phyloP scores from a whole-genome alignment of 202 grass and related monocot genomes.

The Cymbopogon flexuosus region DNA sequence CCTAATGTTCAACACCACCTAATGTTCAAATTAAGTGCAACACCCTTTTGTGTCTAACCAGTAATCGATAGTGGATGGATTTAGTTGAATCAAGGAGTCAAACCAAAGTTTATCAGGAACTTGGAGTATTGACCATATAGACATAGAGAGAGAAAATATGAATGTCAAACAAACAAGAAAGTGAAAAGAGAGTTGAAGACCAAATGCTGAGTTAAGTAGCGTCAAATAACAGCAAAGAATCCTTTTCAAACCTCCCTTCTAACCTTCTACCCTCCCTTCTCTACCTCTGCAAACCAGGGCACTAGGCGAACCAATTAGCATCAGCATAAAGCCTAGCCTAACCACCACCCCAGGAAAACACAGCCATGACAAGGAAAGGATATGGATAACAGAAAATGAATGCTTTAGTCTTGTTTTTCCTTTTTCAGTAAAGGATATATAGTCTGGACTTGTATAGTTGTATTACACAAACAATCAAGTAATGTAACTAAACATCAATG shows the following conservation, averaged over 20 bases:
- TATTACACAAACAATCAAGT: not conserved
- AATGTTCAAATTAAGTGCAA: not conserved
- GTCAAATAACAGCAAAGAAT: not conserved
- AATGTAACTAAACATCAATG: not conserved
- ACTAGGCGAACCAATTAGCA: not conserved
- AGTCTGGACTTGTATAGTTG: not conserved
- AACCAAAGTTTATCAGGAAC: not conserved
- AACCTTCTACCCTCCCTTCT: not conserved
- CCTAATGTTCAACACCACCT: not conserved
- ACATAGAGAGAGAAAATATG: too few relatives aligned
- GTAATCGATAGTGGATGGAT: not conserved
- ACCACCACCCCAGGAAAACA: not conserved
- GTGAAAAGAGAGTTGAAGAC: not conserved
- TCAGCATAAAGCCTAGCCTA: too few relatives aligned
- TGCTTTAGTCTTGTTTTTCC: not conserved
- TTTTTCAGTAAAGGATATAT: not conserved
- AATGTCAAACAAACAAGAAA: too few relatives aligned
- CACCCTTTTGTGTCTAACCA: not conserved
- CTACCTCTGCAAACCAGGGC: not conserved
- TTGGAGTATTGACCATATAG: too few relatives aligned
- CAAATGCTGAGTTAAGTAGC: not conserved
- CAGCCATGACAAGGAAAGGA: not conserved
- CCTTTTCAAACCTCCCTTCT: not conserved
- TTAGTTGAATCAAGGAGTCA: not conserved
- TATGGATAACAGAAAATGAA: not conserved